Conservation (phyloP, 78 protist genomes). For the Dictyostelium citrinum region DNA sequence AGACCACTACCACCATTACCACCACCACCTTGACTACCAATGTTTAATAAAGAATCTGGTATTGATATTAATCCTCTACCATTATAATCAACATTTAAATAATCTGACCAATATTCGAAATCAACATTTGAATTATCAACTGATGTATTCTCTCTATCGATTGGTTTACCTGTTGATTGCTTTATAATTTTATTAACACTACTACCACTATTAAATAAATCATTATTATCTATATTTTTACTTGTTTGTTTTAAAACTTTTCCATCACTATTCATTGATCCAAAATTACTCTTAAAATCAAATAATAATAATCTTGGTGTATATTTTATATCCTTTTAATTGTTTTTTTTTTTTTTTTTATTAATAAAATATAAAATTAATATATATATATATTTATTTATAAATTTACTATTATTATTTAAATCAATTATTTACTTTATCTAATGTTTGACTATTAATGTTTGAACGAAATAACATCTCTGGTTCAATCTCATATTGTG, state of each 20-base stretch:
- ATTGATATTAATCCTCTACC: background rate
- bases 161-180: constrained; percentile 37
- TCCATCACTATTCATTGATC: constrained; percentile 43
- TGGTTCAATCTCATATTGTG: constrained; percentile 32
- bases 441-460: background rate
- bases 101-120: constrained; percentile 74
- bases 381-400: background rate
- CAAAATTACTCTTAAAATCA: constrained; percentile 43
- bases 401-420: no score
- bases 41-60: background rate
- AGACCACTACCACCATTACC: background rate
- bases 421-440: background rate
- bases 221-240: background rate
- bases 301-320: constrained; percentile 54
- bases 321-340: background rate
- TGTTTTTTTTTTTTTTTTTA: no score
- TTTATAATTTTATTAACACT: background rate
- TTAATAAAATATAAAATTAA: no score
- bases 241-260: background rate
- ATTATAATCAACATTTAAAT: constrained; percentile 3
- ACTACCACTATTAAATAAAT: background rate
- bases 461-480: constrained; percentile 14
- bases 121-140: background rate
- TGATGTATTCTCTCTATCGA: background rate
- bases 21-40: background rate